Percentiles rank a stretch among this genome's conserved stretches.
Conservation (phyloP, 495 filamentous ascomycete species). For the Podospora sp. region DNA sequence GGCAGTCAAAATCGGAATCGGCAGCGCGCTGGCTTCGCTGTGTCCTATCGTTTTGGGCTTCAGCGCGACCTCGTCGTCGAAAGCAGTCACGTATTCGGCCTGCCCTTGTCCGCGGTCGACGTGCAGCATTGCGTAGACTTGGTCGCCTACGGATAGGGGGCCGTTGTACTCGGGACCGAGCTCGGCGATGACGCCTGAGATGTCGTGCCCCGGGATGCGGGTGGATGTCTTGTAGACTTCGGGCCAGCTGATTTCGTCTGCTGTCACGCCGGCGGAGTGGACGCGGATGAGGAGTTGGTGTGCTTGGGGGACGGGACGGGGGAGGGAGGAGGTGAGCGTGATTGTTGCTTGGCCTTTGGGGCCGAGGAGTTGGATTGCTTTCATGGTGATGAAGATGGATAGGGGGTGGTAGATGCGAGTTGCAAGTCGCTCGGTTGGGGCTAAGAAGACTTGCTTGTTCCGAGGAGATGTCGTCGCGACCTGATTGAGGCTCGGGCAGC, state of each 20-base stretch:
- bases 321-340: conserved; percentile 17
- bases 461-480: neutral
- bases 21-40: conserved; percentile 56
- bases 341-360: conserved; percentile 5
- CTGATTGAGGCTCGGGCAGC: neutral
- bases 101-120: conserved; percentile 54
- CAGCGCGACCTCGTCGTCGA: conserved; percentile 51
- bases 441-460: too few relatives aligned
- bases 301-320: conserved; percentile 21
- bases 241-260: conserved; percentile 53
- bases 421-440: too few relatives aligned
- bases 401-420: neutral
- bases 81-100: conserved; percentile 54
- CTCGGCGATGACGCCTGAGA: conserved; percentile 56
- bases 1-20: conserved; percentile 58
- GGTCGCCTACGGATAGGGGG: conserved; percentile 53
- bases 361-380: conserved; percentile 27
- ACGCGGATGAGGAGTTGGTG: conserved; percentile 60
- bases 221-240: conserved; percentile 34
- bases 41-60: conserved; percentile 52
- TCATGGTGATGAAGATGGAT: conserved; percentile 16
- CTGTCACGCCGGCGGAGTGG: conserved; percentile 54
- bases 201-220: conserved; percentile 55
- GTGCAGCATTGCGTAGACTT: conserved; percentile 55
- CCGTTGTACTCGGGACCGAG: conserved; percentile 46